Base-by-base conservation (phyloP, 139 green algal genomes). In the Volvox africanus region DNA sequence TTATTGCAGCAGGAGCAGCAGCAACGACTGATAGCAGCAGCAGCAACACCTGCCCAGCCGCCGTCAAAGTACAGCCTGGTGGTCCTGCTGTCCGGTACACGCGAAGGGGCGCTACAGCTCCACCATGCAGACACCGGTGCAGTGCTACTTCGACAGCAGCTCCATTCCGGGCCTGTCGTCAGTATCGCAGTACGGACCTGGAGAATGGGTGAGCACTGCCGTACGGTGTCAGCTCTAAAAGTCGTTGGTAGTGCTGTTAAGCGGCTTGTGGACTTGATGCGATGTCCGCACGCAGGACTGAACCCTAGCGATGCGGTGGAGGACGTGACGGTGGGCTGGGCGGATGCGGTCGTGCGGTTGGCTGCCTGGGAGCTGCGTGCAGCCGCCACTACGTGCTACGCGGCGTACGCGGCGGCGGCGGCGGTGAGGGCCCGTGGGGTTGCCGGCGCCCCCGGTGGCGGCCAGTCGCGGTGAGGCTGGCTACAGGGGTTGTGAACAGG, bases 71-170 rank as follows among this genome's bases (percentile, higher is more conserved):
- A 89, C 85, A 89, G 85, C 69, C 61, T 67, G 9, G 28, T 26
- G 5, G 50, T 90, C n/a, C 79, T 98, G 67, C 83, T 97, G 65
- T 84, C 93, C 0, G 96, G 96, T 35, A 97, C 95, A 0, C 90
- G 91, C 0, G 35, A 61, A 22, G 96, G 95, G 33, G 91, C 89
- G n/a, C 61, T 97, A 32, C 94, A 97, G 90, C 83, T 98, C 17
- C 94, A 97, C 80, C 81, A 80, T 68, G 30, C 50, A 0, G 65
- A 61, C 69, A 89, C 30, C 3, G 93, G 92, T 2, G 28, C n/a
- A 26, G 77, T 96, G 33, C 55, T 97, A 86, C 94, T 95, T 75
- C 90, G 93, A 61, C 96, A 97, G 93, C 78, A 89, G 16, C 30
- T 96, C 50, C 91, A 95, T 79, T 50, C 87, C 21, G 82, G 80